A percentile compares a stretch with the other conserved stretches of the same genome.
These are phyloP conservation scores for Adansonia rubrostipa DNA, from an alignment of 441 rosid genomes.

Conservation along the genomic window DNA sequence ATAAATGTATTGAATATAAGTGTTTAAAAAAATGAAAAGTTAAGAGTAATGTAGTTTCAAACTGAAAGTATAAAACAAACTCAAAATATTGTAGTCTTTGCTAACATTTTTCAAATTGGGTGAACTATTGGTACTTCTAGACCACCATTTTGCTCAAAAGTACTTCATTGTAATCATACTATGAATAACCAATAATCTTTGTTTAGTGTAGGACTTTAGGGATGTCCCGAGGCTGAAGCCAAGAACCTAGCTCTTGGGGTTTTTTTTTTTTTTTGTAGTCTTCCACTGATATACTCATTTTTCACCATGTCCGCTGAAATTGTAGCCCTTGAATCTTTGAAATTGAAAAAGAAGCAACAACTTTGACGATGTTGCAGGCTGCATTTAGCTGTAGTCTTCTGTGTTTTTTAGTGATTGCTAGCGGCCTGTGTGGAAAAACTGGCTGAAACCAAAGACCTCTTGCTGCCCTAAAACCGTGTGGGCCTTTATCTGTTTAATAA, in stretches of 20 bases:
- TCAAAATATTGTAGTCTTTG: not conserved
- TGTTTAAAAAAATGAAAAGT: too few relatives aligned
- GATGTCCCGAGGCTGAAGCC: not conserved
- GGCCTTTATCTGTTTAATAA: too few relatives aligned
- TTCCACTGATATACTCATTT: not conserved
- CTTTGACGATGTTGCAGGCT: not conserved
- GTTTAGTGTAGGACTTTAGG: not conserved
- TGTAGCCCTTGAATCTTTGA: not conserved
- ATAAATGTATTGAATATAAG: too few relatives aligned
- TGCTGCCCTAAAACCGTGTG: too few relatives aligned
- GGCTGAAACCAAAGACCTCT: not conserved
- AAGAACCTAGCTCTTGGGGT: too few relatives aligned
- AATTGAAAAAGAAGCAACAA: slow-evolving; percentile 13
- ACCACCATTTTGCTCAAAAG: slow-evolving; percentile 2
- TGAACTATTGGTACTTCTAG: not conserved
- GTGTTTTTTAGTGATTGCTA: not conserved
- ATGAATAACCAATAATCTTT: not conserved
- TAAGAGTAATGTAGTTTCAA: too few relatives aligned
- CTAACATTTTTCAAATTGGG: not conserved
- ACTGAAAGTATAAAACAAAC: not conserved
- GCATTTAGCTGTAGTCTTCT: not conserved
- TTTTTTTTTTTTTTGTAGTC: not conserved
- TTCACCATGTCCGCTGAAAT: not conserved
- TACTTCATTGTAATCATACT: not conserved
- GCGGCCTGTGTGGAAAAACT: not conserved